Evolutionary conservation across 441 rosid species (phyloP).

Genomic region (Syzygium malaccense): DNA sequence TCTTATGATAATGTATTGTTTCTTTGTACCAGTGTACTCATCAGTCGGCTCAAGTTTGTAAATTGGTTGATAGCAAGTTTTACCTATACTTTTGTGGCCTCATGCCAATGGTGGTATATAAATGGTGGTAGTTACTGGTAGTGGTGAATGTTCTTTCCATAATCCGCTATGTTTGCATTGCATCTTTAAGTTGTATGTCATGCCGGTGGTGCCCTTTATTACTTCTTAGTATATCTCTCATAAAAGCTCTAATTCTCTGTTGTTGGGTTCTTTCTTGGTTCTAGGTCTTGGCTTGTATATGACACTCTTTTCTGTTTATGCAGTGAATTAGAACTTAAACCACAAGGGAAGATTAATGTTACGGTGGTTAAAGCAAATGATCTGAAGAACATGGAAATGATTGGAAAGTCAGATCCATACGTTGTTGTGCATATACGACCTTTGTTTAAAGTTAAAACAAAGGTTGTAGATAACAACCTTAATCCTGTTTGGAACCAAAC

Average conservation of each 20-base stretch:
- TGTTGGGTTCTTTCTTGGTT: neutral
- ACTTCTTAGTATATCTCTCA: neutral
- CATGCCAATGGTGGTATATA: neutral
- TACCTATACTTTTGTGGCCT: neutral
- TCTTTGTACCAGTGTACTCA: neutral
- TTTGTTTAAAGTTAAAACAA: slow-evolving; percentile 75
- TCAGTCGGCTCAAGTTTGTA: neutral
- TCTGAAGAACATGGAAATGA: slow-evolving; percentile 96
- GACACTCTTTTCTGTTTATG: slow-evolving; percentile 1
- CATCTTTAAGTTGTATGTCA: neutral
- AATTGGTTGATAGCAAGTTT: neutral
- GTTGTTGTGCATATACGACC: slow-evolving; percentile 68
- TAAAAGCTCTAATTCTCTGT: neutral
- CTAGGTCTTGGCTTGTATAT: neutral
- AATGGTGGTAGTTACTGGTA: neutral
- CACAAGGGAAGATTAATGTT: slow-evolving; percentile 72
- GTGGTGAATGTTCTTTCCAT: neutral
- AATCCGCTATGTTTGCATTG: neutral
- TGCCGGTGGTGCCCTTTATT: neutral
- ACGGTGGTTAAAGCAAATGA: slow-evolving; percentile 64
- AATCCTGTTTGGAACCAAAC: slow-evolving; percentile 91
- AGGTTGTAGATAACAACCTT: slow-evolving; percentile 69
- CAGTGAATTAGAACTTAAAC: slow-evolving; percentile 95
- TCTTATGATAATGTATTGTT: neutral
- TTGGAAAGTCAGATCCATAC: slow-evolving; percentile 98